A percentile compares a stretch with the other conserved stretches of the same genome.
These are phyloP conservation scores for Chlorophyllum brunneum DNA, from an alignment of 768 basidiomycete species.

Conservation along the genomic window DNA sequence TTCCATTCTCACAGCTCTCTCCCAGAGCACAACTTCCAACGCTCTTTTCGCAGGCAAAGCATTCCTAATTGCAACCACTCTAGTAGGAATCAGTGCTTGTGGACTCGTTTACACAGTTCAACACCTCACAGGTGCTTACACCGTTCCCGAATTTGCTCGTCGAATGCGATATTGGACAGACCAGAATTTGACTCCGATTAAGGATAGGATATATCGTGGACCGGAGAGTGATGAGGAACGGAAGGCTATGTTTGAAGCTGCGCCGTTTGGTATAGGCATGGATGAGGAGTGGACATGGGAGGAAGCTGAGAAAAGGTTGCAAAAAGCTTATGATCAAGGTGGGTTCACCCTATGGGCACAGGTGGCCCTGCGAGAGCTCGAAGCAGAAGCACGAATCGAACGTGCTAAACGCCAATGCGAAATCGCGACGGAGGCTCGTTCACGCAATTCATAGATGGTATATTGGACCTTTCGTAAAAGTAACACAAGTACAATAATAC, in stretches of 20 bases:
- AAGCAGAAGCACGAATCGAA: constrained; percentile 53
- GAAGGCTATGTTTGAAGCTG: constrained; percentile 8
- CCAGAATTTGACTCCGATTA: constrained; percentile 38
- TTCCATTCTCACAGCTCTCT: constrained; percentile 34
- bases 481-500: background rate
- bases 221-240: constrained; percentile 30
- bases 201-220: constrained; percentile 47
- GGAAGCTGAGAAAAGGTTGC: constrained; percentile 50
- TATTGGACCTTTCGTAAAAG: no score
- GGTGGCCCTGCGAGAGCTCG: constrained; percentile 50
- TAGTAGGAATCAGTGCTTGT: constrained; percentile 48
- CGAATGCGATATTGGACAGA: constrained; percentile 1
- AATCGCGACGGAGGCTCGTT: background rate
- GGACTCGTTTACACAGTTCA: constrained; percentile 46
- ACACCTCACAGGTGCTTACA: constrained; percentile 46
- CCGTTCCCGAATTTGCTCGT: constrained; percentile 37
- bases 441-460: background rate
- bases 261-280: constrained; percentile 19
- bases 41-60: constrained; percentile 59
- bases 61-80: constrained; percentile 58
- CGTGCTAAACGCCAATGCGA: constrained; percentile 31
- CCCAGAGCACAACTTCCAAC: constrained; percentile 40
- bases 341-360: constrained; percentile 56
- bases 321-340: constrained; percentile 53
- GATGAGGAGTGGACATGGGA: constrained; percentile 46